phyloP scores from a whole-genome alignment of 768 basidiomycete genomes.

The Daedaleopsis nitida region DNA sequence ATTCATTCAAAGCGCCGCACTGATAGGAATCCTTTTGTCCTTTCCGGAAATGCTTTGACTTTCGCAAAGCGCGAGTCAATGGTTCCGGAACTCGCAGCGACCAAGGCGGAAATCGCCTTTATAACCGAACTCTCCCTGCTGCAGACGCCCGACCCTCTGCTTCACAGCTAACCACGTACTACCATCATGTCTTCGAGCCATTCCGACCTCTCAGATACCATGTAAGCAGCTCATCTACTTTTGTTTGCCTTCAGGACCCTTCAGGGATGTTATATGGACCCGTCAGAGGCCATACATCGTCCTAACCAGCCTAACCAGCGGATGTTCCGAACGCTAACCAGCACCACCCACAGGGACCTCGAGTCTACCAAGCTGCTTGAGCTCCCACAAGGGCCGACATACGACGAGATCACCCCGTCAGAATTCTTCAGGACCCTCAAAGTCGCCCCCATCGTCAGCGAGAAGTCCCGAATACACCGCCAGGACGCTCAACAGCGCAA shows the following conservation, averaged over 20 bases:
- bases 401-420: background rate
- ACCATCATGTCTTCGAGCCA: background rate
- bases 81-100: too few species aligned
- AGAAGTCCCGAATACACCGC: background rate
- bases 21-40: too few species aligned
- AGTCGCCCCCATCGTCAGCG: background rate
- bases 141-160: background rate
- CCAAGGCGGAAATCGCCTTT: background rate
- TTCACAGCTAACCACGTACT: background rate
- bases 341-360: background rate
- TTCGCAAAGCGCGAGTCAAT: too few species aligned
- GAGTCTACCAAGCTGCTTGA: too few species aligned
- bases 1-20: too few species aligned
- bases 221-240: background rate
- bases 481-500: background rate
- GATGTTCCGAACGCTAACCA: background rate
- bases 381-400: background rate
- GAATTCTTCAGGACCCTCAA: background rate
- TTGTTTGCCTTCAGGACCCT: background rate
- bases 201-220: background rate
- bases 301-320: background rate
- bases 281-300: background rate
- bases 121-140: background rate
- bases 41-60: too few species aligned
- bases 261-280: background rate